Evolutionary conservation across 352 stramenopile species (phyloP), one percentile per base, ranked within the genome.

Genomic region (Pythium sp.): DNA sequence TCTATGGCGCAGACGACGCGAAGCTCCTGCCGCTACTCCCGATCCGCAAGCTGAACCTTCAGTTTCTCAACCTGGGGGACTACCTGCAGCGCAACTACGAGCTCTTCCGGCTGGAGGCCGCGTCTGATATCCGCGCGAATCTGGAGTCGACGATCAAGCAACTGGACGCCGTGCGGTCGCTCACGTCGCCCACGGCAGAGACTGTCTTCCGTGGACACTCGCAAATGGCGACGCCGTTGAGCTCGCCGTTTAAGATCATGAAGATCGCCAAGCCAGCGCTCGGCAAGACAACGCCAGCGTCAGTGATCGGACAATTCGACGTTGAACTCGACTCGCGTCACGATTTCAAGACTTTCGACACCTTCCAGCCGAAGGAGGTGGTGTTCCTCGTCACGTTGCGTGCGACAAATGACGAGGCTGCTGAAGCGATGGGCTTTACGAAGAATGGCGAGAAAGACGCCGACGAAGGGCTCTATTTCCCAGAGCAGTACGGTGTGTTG

Each of bases 31-130:
- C 76, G 2, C 1, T 93, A 3, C 71, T 98, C 14, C 84, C 93
- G 5, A 72, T 99, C 36, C 95, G 93, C 15, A 99, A 98, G 76
- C 80, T 99, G n/a, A 96, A 92, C 62, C 72, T 98, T 24, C 93
- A 98, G 72, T 99, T 98, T 71, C 77, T 99, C 20, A 98, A 96
- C 18, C 74, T 98, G 47, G 67, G 85, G 11, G 97, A 99, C 72
- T 98, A 98, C 75, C 71, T 99, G 8, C 71, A 96, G 36, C 89
- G 97, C 22, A 97, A 92, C 67, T 98, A 97, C 75, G 82, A 94
- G 62, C 77, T 99, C 30, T 92, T 93, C 62, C 86, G 86, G 8
- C 67, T 98, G 0, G 95, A 98, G 74, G 91, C 81, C 41, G 86
- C 90, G 0, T 93, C 97, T 59, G 86, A 92, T 57, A 88, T 98